These are phyloP conservation scores for Fistulifera solaris DNA, from an alignment of 108 stramenopile species.

Conservation along the genomic window DNA sequence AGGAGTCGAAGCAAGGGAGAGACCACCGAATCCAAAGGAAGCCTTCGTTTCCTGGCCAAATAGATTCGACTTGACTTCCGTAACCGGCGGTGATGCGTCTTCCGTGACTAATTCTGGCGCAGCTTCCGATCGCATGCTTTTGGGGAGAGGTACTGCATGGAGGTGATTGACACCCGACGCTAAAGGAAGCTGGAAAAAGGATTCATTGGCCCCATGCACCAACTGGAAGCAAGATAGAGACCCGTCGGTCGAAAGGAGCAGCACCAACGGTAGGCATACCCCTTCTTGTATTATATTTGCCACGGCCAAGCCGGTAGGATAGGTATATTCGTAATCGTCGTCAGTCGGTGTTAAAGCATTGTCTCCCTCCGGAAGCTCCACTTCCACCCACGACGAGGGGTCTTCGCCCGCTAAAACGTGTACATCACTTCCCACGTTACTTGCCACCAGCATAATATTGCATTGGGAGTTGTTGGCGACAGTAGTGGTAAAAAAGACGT, in stretches of 20 bases:
- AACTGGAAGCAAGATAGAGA: constrained; percentile 31
- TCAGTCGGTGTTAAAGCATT: constrained; percentile 52
- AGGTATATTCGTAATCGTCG: constrained; percentile 77
- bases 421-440: constrained; percentile 67
- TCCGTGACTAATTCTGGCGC: neutral
- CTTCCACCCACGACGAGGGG: constrained; percentile 28
- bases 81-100: neutral
- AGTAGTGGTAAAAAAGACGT: constrained; percentile 48
- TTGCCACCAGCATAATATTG: constrained; percentile 46
- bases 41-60: constrained; percentile 1
- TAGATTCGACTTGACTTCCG: neutral
- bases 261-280: neutral
- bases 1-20: constrained; percentile 14
- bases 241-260: constrained; percentile 54
- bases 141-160: no score
- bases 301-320: constrained; percentile 50
- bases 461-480: neutral
- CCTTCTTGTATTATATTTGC: constrained; percentile 16
- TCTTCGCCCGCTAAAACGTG: constrained; percentile 25
- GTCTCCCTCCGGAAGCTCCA: constrained; percentile 68
- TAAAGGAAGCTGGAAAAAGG: constrained; percentile 9
- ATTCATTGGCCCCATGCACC: constrained; percentile 17
- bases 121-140: no score
- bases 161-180: neutral
- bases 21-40: constrained; percentile 5